phyloP scores from a whole-genome alignment of 805 yeast species.

The Sugiyamaella marilandica region DNA sequence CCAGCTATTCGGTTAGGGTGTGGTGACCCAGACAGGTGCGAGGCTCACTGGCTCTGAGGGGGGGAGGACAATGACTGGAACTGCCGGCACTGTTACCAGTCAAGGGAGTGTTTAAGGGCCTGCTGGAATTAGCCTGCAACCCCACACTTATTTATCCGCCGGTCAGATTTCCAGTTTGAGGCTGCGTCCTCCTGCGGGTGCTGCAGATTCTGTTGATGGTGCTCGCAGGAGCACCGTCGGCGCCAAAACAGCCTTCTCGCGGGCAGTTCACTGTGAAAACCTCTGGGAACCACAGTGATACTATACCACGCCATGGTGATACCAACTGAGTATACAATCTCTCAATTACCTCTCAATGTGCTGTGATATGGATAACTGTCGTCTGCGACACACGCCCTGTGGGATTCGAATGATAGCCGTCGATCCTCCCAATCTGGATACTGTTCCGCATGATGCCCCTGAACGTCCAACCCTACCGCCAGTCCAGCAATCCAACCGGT shows the following conservation, averaged over 20 bases:
- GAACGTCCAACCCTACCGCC: neutral
- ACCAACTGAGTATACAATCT: too few species aligned
- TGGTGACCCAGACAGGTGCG: too few species aligned
- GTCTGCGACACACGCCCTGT: too few species aligned
- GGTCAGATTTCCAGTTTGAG: conserved; percentile 1
- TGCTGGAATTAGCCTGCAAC: neutral
- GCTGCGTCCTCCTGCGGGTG: neutral
- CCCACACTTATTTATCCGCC: conserved; percentile 2
- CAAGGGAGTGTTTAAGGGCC: neutral
- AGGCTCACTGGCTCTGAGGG: neutral
- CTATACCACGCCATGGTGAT: too few species aligned
- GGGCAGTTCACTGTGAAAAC: too few species aligned
- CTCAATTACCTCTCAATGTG: too few species aligned
- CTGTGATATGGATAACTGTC: too few species aligned
- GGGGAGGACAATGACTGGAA: neutral
- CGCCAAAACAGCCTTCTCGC: too few species aligned
- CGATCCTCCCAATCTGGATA: neutral
- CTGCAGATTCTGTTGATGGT: too few species aligned
- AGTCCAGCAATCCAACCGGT: neutral
- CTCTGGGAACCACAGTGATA: too few species aligned
- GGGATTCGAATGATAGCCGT: neutral
- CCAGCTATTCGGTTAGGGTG: neutral
- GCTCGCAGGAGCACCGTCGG: too few species aligned
- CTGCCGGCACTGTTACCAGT: neutral
- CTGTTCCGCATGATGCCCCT: conserved; percentile 3